Percentiles rank a stretch among this genome's conserved stretches.
Evolutionary conservation across 257 asterid species (phyloP).

Genomic region (Solanum okadae): DNA sequence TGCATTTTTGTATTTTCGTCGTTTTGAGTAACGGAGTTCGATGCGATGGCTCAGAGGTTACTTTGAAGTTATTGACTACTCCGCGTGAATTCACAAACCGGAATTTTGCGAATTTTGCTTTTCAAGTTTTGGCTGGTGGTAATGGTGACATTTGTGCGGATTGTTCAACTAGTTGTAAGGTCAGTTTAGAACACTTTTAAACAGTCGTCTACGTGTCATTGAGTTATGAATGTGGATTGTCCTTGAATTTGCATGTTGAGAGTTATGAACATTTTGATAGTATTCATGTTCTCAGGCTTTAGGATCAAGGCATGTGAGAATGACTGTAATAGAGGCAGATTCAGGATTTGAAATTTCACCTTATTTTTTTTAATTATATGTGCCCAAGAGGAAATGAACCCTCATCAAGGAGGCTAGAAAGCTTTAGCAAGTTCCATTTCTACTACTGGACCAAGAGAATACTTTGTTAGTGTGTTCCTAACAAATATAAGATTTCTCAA

Average conservation of each 20-base stretch:
- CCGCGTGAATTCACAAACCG: conserved; percentile 56
- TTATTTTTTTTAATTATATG: too few species aligned
- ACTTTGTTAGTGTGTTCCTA: neutral
- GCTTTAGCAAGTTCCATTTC: neutral
- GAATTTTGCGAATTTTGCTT: conserved; percentile 46
- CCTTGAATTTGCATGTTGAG: neutral
- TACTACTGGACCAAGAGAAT: neutral
- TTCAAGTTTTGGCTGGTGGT: conserved; percentile 37
- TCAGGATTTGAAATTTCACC: too few species aligned
- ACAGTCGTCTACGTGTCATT: neutral
- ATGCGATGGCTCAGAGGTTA: conserved; percentile 23
- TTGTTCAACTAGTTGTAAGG: conserved; percentile 77
- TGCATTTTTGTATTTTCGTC: conserved; percentile 30
- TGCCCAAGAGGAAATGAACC: too few species aligned
- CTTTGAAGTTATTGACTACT: conserved; percentile 47
- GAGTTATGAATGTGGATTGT: neutral
- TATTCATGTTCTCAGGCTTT: neutral
- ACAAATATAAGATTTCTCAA: neutral
- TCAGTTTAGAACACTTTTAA: conserved; percentile 9
- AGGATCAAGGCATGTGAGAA: neutral
- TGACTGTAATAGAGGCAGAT: rapidly evolving
- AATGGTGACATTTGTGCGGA: conserved; percentile 34
- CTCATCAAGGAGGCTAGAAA: neutral
- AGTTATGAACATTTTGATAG: neutral
- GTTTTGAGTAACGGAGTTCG: conserved; percentile 20